A percentile compares a stretch with the other conserved stretches of the same genome.
Conservation (phyloP, 805 yeast species). For the Pichia gijzeniarum region DNA sequence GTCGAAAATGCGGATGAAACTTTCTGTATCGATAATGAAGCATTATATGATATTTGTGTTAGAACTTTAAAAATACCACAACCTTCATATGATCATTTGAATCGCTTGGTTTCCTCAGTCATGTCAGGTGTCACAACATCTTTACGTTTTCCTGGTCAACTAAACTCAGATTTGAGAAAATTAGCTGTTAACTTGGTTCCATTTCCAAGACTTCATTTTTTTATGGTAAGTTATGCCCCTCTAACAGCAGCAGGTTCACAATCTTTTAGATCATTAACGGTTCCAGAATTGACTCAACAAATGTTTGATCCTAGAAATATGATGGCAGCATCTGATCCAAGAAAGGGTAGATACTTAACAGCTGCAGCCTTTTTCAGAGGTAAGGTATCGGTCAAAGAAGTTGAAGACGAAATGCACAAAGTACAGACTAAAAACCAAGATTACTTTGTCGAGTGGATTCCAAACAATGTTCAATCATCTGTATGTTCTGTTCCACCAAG, state of each 20-base stretch:
- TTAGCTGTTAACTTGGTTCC: constrained; percentile 93
- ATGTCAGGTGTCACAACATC: constrained; percentile 96
- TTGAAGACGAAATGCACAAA: constrained; percentile 86
- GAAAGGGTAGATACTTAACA: constrained; percentile 84
- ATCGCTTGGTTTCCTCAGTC: constrained; percentile 78
- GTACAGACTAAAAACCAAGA: constrained; percentile 77
- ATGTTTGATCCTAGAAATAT: constrained; percentile 87
- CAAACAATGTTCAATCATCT: constrained; percentile 90
- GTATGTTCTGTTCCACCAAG: constrained; percentile 88
- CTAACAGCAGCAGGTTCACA: constrained; percentile 74
- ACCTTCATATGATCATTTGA: constrained; percentile 75
- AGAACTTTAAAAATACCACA: constrained; percentile 73
- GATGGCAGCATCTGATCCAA: constrained; percentile 95
- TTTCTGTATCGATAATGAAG: constrained; percentile 93
- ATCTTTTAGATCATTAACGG: constrained; percentile 77
- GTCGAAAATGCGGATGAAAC: constrained; percentile 90
- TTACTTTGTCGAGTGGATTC: constrained; percentile 93
- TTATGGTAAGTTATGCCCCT: constrained; percentile 94
- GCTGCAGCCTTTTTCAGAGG: constrained; percentile 95
- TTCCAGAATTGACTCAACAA: constrained; percentile 90
- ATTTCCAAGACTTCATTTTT: constrained; percentile 91
- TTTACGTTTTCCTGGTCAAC: constrained; percentile 90
- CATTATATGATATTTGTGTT: constrained; percentile 83
- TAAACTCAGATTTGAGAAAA: constrained; percentile 87
- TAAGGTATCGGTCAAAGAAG: constrained; percentile 86